Evolutionary conservation across 2,329 filamentous ascomycete species (phyloP).

Genomic region (Pseudomassariella vexata): DNA sequence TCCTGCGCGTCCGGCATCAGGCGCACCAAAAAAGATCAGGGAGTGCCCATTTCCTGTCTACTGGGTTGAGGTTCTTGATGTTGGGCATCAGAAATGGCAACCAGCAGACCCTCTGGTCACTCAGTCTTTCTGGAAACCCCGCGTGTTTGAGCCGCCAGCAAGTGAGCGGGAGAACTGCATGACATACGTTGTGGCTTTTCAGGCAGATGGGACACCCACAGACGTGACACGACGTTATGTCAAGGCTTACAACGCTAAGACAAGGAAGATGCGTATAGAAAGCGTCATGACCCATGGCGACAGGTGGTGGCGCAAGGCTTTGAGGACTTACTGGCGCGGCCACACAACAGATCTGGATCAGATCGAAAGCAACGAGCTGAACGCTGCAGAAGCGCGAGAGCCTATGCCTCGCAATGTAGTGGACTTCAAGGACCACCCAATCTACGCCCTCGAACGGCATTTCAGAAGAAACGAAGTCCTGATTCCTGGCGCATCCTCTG

Average conservation of each 20-base stretch:
- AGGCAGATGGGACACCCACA: slow-evolving; percentile 68
- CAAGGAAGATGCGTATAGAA: slow-evolving; percentile 75
- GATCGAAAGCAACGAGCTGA: slow-evolving; percentile 74
- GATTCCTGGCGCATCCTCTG: slow-evolving; percentile 59
- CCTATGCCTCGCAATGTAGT: slow-evolving; percentile 79
- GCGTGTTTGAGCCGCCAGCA: slow-evolving; percentile 75
- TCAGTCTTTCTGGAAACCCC: slow-evolving; percentile 65
- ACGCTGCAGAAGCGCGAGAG: slow-evolving; percentile 66
- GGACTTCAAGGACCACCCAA: slow-evolving; percentile 81
- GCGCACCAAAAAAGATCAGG: slow-evolving; percentile 39
- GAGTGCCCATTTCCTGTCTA: slow-evolving; percentile 80
- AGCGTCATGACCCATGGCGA: slow-evolving; percentile 39
- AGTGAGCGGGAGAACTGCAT: slow-evolving; percentile 72
- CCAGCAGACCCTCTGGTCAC: slow-evolving; percentile 82
- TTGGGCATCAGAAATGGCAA: slow-evolving; percentile 86
- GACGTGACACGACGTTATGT: slow-evolving; percentile 87
- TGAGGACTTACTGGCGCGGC: slow-evolving; percentile 40
- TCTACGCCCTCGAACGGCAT: slow-evolving; percentile 81
- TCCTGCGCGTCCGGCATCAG: slow-evolving; percentile 23
- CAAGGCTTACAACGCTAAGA: slow-evolving; percentile 88
- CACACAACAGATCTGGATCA: slow-evolving; percentile 64
- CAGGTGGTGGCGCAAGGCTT: slow-evolving; percentile 47
- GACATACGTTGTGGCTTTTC: slow-evolving; percentile 80
- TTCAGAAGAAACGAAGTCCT: slow-evolving; percentile 79
- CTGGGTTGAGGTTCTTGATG: slow-evolving; percentile 90